phyloP scores from a whole-genome alignment of 2,329 filamentous ascomycete species.

The Penicillium sp. region DNA sequence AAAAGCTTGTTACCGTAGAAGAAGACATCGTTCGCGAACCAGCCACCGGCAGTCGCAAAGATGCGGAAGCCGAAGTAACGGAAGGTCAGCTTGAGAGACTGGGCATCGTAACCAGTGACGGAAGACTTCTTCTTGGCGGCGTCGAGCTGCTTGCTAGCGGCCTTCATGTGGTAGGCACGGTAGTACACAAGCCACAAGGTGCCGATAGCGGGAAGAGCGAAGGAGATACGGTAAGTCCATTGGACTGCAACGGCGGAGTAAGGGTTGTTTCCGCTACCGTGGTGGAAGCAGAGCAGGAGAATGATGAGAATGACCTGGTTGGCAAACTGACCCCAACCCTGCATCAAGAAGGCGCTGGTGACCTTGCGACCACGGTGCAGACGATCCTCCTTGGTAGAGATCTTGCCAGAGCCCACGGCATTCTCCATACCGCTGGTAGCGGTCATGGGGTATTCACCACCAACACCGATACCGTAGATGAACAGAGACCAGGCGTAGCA shows the following conservation, averaged over 20 bases:
- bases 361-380: slow-evolving; percentile 95
- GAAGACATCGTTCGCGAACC: slow-evolving; percentile 98
- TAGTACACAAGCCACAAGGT: slow-evolving; percentile 96
- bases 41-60: slow-evolving; percentile 80
- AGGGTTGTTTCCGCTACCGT: slow-evolving; percentile 71
- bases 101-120: slow-evolving; percentile 90
- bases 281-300: slow-evolving; percentile 84
- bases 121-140: slow-evolving; percentile 81
- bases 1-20: slow-evolving; percentile 99
- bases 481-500: slow-evolving; percentile 95
- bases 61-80: slow-evolving; percentile 83
- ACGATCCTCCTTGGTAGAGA: slow-evolving; percentile 89
- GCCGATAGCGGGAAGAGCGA: slow-evolving; percentile 85
- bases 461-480: slow-evolving; percentile 73
- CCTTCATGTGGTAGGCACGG: slow-evolving; percentile 91
- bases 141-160: slow-evolving; percentile 79
- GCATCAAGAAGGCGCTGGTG: slow-evolving; percentile 95
- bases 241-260: slow-evolving; percentile 79
- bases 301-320: slow-evolving; percentile 91
- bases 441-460: slow-evolving; percentile 92
- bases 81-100: slow-evolving; percentile 77
- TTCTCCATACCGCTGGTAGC: slow-evolving; percentile 95
- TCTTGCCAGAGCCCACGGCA: slow-evolving; percentile 77
- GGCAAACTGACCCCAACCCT: slow-evolving; percentile 94
- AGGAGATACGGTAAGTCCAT: slow-evolving; percentile 89